Evolutionary conservation across 2,329 filamentous ascomycete species (phyloP), one percentile per base, ranked within the genome.

Genomic region (Fusarium devonianum): DNA sequence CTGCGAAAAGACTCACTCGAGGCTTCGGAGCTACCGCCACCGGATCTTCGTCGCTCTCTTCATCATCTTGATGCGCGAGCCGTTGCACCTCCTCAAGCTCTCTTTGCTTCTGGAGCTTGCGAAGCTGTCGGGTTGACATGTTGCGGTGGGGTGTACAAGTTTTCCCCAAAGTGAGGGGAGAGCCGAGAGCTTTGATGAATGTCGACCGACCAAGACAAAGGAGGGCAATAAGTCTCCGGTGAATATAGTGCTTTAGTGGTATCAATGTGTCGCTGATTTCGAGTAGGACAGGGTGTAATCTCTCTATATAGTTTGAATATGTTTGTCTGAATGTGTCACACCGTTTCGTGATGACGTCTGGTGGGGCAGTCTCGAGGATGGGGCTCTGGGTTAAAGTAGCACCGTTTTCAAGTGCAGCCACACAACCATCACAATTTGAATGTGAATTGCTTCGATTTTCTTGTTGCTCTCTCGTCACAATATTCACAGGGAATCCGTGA

Each of bases 101-200:
- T 36, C 74, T 72, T 67, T 79, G 76, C 66, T 79, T 74, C 48
- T 78, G 78, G 25, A 82, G 69, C 67, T 78, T 81, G 34, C 78
- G 76, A 32, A 82, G 65, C 56, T 82, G 79, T 35, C 79, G 70
- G 46, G 71, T 80, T 14, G 79, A 81, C 79, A 82, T 82, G 28
- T 19, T 67, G 58, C 46, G n/a, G 17, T 11, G 13, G 22, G 33
- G 12, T 19, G 37, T 46, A 6, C 33, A 16, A 44, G 34, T 39
- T 40, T 42, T 43, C 13, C 16, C 36, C 50, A 21, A 45, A 41
- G 33, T 43, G 54, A 59, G 46, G 49, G 56, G 48, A 37, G 44
- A 26, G 14, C 8, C 11, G 10, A 13, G 30, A 35, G 7, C 18
- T 19, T 42, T 21, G 21, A 9, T 10, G 16, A 14, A 22, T 42